Conservation (phyloP, 352 stramenopile species). For the Pythium angustatum region DNA sequence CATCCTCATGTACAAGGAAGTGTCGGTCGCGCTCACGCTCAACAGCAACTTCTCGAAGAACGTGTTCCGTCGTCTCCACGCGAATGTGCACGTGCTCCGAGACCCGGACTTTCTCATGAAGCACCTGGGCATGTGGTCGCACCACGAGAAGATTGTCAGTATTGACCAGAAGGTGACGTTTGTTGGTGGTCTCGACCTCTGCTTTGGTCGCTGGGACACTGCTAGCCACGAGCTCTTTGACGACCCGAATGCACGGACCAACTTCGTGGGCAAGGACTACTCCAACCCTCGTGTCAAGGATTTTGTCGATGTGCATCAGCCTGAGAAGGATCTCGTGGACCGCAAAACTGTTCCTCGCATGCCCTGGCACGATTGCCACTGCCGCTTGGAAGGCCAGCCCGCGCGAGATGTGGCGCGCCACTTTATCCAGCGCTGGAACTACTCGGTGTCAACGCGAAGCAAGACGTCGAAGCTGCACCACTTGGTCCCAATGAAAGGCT, state of each 20-base stretch:
- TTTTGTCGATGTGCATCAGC: conserved; percentile 75
- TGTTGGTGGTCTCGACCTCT: conserved; percentile 89
- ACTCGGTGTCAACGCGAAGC: conserved; percentile 77
- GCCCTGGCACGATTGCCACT: conserved; percentile 88
- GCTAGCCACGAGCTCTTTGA: conserved; percentile 70
- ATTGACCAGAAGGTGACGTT: conserved; percentile 89
- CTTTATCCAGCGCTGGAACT: conserved; percentile 90
- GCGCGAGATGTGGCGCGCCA: conserved; percentile 81
- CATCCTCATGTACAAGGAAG: conserved; percentile 92
- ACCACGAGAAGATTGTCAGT: conserved; percentile 93
- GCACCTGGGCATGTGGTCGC: conserved; percentile 85
- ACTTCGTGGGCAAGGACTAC: conserved; percentile 84
- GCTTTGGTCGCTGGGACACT: conserved; percentile 89
- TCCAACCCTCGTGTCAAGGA: conserved; percentile 86
- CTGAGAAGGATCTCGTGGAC: conserved; percentile 79
- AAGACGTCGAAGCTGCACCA: conserved; percentile 77
- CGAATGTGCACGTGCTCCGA: conserved; percentile 85
- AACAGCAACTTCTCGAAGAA: conserved; percentile 87
- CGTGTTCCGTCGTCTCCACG: conserved; percentile 59
- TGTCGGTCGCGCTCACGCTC: conserved; percentile 76
- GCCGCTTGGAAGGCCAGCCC: conserved; percentile 73
- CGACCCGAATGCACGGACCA: conserved; percentile 40
- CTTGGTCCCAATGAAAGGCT: conserved; percentile 78
- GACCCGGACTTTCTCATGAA: conserved; percentile 90
- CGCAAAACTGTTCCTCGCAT: conserved; percentile 69